A percentile compares a stretch with the other conserved stretches of the same genome.
Evolutionary conservation across 805 yeast genomes (phyloP).

Genomic region (Lipomyces sp.): DNA sequence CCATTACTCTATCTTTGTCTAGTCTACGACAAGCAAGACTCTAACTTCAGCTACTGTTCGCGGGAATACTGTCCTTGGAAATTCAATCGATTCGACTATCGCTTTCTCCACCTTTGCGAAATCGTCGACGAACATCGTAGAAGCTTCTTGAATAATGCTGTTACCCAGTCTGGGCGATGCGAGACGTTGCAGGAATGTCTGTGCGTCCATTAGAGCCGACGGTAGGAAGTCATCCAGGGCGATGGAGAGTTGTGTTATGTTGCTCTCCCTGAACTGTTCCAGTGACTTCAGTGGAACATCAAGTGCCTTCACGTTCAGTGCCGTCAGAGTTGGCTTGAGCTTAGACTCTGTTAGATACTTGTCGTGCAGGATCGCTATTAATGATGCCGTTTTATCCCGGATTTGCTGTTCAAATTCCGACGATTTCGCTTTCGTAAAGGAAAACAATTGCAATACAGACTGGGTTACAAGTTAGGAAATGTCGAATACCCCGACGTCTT

Average conservation of each 20-base stretch:
- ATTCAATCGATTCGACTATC: conserved; percentile 40
- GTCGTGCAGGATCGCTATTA: conserved; percentile 21
- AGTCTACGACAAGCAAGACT: conserved; percentile 40
- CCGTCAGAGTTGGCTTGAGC: conserved; percentile 16
- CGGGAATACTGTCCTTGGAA: conserved; percentile 40
- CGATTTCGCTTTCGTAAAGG: conserved; percentile 29
- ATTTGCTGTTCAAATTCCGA: conserved; percentile 18
- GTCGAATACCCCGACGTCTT: background rate
- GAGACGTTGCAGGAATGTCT: conserved; percentile 41
- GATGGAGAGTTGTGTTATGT: conserved; percentile 34
- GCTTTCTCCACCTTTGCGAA: conserved; percentile 43
- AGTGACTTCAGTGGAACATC: conserved; percentile 21
- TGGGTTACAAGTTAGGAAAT: background rate
- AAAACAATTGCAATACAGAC: conserved; percentile 26
- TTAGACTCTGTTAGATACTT: conserved; percentile 26
- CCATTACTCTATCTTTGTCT: background rate
- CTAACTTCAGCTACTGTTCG: conserved; percentile 42
- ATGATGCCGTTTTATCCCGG: conserved; percentile 3
- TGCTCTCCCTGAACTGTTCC: conserved; percentile 18
- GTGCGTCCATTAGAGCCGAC: conserved; percentile 44
- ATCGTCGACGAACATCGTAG: conserved; percentile 43
- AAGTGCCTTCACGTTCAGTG: conserved; percentile 20
- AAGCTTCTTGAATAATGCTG: conserved; percentile 42
- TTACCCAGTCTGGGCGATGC: conserved; percentile 46
- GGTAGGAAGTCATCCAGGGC: conserved; percentile 46